Percentiles rank a stretch among this genome's conserved stretches.
Evolutionary conservation across 768 basidiomycete species (phyloP).

Genomic region (Naganishia randhawae): DNA sequence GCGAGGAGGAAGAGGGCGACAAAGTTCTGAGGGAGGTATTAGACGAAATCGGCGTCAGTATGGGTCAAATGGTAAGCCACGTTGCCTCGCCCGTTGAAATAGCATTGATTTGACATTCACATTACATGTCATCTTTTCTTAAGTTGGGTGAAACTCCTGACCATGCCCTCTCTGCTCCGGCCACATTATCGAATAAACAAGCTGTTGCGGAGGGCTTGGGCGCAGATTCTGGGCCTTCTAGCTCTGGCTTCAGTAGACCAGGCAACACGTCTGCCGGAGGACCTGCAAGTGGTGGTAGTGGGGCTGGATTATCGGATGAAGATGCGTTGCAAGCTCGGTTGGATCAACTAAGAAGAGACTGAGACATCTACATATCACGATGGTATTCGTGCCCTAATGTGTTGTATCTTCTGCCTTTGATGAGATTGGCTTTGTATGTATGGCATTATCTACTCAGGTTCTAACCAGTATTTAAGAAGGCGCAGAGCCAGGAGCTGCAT

Average conservation of each 20-base stretch:
- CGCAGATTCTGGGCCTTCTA: slow-evolving; percentile 51
- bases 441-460: neutral
- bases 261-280: slow-evolving; percentile 45
- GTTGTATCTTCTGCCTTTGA: neutral
- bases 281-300: slow-evolving; percentile 51
- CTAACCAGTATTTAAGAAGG: neutral
- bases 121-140: neutral
- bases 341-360: slow-evolving; percentile 64
- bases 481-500: neutral
- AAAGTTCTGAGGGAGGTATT: slow-evolving; percentile 92
- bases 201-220: slow-evolving; percentile 66
- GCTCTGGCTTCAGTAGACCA: slow-evolving; percentile 38
- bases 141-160: slow-evolving; percentile 79
- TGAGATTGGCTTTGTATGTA: neutral
- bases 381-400: neutral
- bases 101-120: neutral
- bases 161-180: slow-evolving; percentile 62
- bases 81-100: neutral
- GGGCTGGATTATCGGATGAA: slow-evolving; percentile 62
- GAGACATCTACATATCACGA: neutral
- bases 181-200: slow-evolving; percentile 64
- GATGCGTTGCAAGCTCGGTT: slow-evolving; percentile 90
- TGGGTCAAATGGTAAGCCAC: slow-evolving; percentile 66
- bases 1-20: slow-evolving; percentile 93
- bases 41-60: slow-evolving; percentile 89